Evolutionary conservation across 139 green algal species (phyloP).

Genomic region (Chlorella sp.): DNA sequence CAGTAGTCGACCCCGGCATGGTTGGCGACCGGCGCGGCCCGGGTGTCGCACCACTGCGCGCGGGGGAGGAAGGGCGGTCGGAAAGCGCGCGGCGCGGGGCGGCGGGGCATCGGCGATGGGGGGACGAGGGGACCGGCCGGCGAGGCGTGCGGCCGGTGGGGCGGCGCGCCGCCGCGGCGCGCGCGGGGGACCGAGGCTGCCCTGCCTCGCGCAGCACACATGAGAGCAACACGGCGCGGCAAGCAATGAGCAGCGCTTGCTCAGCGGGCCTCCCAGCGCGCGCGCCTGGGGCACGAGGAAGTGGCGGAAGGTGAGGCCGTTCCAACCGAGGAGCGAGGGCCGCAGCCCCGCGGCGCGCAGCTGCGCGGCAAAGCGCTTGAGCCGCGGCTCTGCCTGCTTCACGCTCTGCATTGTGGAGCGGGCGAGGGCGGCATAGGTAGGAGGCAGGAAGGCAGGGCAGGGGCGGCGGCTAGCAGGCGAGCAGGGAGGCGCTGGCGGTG

Average conservation of each 20-base stretch:
- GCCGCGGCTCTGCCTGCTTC: not conserved
- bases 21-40: not conserved
- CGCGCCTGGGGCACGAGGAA: not conserved
- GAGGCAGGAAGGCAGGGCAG: too few species aligned
- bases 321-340: not conserved
- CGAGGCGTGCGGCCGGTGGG: too few species aligned
- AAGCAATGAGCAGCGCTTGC: too few species aligned
- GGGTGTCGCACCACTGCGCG: slow-evolving; percentile 5
- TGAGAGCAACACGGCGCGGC: too few species aligned
- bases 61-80: not conserved
- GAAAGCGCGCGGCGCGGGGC: too few species aligned
- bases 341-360: not conserved
- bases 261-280: too few species aligned
- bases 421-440: too few species aligned
- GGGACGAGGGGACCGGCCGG: too few species aligned
- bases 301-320: not conserved
- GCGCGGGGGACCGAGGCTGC: not conserved
- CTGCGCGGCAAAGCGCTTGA: not conserved
- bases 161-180: not conserved
- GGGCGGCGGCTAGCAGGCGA: too few species aligned
- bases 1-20: not conserved
- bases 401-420: not conserved
- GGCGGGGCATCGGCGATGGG: too few species aligned
- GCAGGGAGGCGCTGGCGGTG: not conserved
- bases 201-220: not conserved